A percentile compares a stretch with the other conserved stretches of the same genome.
Conservation (phyloP, 305 asterid genomes). For the Fraxinus baroniana region DNA sequence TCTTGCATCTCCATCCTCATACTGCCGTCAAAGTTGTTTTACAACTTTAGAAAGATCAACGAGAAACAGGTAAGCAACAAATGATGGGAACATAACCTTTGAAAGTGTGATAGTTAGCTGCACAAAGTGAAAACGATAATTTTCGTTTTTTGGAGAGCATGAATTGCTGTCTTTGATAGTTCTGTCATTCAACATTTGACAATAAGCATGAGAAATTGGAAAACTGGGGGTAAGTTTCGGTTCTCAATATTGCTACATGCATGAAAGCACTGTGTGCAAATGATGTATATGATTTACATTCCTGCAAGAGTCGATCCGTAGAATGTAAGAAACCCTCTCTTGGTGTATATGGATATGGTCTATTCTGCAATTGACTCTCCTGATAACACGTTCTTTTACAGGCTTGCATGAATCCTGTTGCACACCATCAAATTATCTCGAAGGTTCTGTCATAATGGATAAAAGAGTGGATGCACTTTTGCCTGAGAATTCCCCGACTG, state of each 20-base stretch:
- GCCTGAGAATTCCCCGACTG: slow-evolving; percentile 60
- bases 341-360: neutral
- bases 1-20: neutral
- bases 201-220: neutral
- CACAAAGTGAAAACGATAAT: neutral
- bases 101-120: neutral
- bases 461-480: slow-evolving; percentile 54
- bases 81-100: neutral
- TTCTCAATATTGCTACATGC: neutral
- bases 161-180: neutral
- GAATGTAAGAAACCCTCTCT: neutral
- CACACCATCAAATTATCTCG: slow-evolving; percentile 35
- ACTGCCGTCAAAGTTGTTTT: neutral
- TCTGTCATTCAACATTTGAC: neutral
- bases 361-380: neutral
- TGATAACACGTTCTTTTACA: slow-evolving; percentile 37
- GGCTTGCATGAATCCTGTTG: slow-evolving; percentile 46
- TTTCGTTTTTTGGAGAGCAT: neutral
- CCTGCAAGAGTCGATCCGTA: neutral
- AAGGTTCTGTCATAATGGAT: slow-evolving; percentile 30
- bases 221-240: neutral
- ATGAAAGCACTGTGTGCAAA: neutral
- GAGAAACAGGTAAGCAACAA: neutral
- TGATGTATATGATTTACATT: neutral
- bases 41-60: neutral